Evolutionary conservation across 352 stramenopile species (phyloP).

Genomic region (Chrysophaeum taylorii): DNA sequence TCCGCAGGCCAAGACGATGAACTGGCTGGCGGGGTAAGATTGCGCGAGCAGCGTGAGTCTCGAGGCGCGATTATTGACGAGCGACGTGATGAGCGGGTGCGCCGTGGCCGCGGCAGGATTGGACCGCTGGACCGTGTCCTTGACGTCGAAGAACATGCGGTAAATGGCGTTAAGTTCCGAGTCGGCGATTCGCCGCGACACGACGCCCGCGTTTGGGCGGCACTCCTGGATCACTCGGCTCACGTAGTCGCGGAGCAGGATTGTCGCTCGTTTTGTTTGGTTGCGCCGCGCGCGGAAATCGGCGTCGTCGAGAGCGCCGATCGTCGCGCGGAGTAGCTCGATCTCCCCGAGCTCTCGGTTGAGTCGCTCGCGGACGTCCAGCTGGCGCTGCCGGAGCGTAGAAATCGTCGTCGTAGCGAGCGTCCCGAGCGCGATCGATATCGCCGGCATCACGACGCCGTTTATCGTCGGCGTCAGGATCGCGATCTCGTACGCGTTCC

Average conservation of each 20-base stretch:
- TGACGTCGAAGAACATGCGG: neutral
- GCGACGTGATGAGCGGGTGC: neutral
- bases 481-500: slow-evolving; percentile 30
- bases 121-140: neutral
- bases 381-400: slow-evolving; percentile 41
- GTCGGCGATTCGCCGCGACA: neutral
- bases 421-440: slow-evolving; percentile 46
- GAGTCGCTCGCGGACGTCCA: slow-evolving; percentile 37
- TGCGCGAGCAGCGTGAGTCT: neutral
- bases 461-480: slow-evolving; percentile 49
- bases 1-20: neutral
- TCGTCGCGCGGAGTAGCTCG: neutral
- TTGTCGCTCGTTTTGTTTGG: neutral
- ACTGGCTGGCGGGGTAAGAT: neutral
- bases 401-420: slow-evolving; percentile 44
- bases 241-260: neutral
- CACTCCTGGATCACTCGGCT: neutral
- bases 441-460: slow-evolving; percentile 41
- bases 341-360: slow-evolving; percentile 34
- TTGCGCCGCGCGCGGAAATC: neutral
- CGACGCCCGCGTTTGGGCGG: neutral
- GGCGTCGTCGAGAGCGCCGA: too few species aligned
- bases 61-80: neutral
- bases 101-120: neutral
- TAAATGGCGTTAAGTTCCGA: neutral